phyloP scores from a whole-genome alignment of 345 rosid species.

The Sonneratia alba region DNA sequence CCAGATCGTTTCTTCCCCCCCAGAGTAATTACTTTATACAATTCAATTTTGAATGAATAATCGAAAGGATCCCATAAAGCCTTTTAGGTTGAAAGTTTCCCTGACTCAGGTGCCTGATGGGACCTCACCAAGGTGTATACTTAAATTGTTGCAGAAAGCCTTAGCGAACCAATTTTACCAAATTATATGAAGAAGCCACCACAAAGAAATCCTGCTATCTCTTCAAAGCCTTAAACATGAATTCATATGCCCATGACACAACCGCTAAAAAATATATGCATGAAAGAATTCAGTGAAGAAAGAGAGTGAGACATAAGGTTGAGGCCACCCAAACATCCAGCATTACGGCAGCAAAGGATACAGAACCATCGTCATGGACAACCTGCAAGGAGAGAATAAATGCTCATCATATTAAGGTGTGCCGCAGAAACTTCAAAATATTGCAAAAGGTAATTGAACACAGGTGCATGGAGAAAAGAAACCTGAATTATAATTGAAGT shows the following conservation, averaged over 20 bases:
- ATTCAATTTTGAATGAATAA: not conserved
- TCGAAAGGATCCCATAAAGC: not conserved
- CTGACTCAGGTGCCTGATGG: not conserved
- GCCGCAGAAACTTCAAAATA: not conserved
- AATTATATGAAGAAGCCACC: not conserved
- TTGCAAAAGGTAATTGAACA: not conserved
- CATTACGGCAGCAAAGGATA: slow-evolving; percentile 46
- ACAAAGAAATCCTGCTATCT: not conserved
- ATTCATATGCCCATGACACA: not conserved
- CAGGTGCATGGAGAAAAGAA: not conserved
- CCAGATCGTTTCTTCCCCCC: not conserved
- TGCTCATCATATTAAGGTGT: not conserved
- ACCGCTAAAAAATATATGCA: not conserved
- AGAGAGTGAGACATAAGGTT: not conserved
- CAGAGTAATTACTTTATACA: not conserved
- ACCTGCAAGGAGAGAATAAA: slow-evolving; percentile 37
- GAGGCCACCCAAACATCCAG: not conserved
- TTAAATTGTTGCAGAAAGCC: not conserved
- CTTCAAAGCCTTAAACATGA: not conserved
- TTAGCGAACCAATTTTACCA: not conserved
- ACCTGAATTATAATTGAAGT: slow-evolving; percentile 82
- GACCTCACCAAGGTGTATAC: not conserved
- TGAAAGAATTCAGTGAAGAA: not conserved
- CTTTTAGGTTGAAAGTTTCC: not conserved
- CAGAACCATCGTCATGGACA: slow-evolving; percentile 84